Conservation (phyloP, 257 asterid species). For the Solanum sitiens region DNA sequence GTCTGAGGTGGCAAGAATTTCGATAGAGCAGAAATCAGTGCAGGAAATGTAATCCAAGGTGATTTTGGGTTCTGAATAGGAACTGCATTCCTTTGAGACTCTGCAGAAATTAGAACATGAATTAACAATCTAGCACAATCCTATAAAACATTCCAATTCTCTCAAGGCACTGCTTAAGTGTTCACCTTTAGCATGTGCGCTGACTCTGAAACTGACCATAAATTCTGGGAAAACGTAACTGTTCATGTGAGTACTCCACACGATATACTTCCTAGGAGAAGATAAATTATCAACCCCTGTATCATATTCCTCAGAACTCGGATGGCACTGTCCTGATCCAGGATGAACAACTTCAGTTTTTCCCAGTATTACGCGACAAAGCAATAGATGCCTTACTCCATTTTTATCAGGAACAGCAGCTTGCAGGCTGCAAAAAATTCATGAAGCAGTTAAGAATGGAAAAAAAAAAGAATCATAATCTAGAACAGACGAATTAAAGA, state of each 20-base stretch:
- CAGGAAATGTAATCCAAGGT: slow-evolving; percentile 26
- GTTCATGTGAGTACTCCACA: slow-evolving; percentile 21
- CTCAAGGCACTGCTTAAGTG: not conserved
- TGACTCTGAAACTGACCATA: slow-evolving; percentile 14
- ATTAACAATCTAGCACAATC: not conserved
- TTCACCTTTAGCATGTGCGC: not conserved
- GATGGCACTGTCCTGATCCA: slow-evolving; percentile 17
- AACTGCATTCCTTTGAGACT: not conserved
- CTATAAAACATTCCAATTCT: not conserved
- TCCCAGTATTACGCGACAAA: slow-evolving; percentile 32
- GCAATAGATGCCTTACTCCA: slow-evolving; percentile 17
- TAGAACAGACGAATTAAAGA: not conserved
- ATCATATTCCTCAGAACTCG: slow-evolving; percentile 13
- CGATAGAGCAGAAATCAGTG: slow-evolving; percentile 17
- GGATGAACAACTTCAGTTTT: slow-evolving; percentile 16
- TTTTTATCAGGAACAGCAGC: slow-evolving; percentile 12
- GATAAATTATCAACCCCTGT: slow-evolving; percentile 20
- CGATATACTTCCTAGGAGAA: slow-evolving; percentile 15
- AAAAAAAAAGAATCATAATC: not conserved
- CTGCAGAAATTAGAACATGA: not conserved
- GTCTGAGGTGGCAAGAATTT: slow-evolving; percentile 8
- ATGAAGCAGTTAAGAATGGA: not conserved
- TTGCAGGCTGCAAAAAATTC: slow-evolving; percentile 1
- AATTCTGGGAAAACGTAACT: slow-evolving; percentile 19
- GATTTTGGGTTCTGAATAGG: slow-evolving; percentile 13